A percentile compares a stretch with the other conserved stretches of the same genome.
These are phyloP conservation scores for Nicotiana noctiflora DNA, from an alignment of 257 asterid species.

Conservation along the genomic window DNA sequence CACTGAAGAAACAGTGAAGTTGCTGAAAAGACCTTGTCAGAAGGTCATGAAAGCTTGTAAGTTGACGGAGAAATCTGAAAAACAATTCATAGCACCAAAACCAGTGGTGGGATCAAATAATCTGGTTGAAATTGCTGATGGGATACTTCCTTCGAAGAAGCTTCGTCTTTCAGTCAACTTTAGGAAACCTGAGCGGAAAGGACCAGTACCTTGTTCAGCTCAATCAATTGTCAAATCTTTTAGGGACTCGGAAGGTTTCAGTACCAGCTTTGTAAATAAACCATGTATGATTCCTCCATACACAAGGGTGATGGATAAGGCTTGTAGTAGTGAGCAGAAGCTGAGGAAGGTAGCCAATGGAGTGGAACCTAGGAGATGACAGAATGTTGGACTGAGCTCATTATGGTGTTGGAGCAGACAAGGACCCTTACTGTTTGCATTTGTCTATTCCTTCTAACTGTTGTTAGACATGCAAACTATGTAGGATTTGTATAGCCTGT, in stretches of 20 bases:
- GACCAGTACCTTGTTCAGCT: constrained; percentile 32
- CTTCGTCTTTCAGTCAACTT: constrained; percentile 36
- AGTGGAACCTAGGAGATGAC: constrained; percentile 26
- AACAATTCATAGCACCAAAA: constrained; percentile 29
- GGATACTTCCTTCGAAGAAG: constrained; percentile 53
- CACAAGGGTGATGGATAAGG: constrained; percentile 41
- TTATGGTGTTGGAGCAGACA: background rate
- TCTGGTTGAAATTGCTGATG: constrained; percentile 30
- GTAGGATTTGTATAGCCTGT: constrained; percentile 42
- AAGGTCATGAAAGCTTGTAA: constrained; percentile 38
- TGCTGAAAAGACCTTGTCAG: constrained; percentile 40
- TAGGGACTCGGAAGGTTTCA: constrained; percentile 36
- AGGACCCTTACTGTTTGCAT: constrained; percentile 11
- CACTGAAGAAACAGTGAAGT: constrained; percentile 23
- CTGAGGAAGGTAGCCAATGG: constrained; percentile 36
- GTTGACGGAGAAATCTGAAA: constrained; percentile 39
- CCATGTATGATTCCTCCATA: constrained; percentile 43
- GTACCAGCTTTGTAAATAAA: constrained; percentile 42
- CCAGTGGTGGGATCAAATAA: constrained; percentile 24
- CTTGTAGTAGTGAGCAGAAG: constrained; percentile 39
- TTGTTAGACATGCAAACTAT: constrained; percentile 12
- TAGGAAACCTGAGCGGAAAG: constrained; percentile 31
- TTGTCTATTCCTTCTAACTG: constrained; percentile 12
- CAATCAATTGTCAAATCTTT: constrained; percentile 31
- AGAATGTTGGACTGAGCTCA: constrained; percentile 19